A percentile compares a stretch with the other conserved stretches of the same genome.
phyloP scores from a whole-genome alignment of 2,329 filamentous ascomycete genomes.

The Stagonosporopsis rhizophila region DNA sequence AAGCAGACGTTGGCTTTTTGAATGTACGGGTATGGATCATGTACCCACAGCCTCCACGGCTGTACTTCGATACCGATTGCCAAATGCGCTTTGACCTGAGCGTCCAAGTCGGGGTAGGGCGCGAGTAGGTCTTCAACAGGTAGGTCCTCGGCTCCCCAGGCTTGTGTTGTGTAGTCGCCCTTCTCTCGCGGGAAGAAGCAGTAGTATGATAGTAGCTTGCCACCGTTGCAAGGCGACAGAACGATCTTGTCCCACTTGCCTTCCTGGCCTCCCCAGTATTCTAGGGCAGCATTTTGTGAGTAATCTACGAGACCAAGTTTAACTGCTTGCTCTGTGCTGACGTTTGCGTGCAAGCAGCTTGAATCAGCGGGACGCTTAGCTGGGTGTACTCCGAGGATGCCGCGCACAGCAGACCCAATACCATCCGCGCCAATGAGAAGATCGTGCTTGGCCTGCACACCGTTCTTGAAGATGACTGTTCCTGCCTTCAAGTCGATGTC shows the following conservation, averaged over 20 bases:
- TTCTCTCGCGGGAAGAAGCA: slow-evolving; percentile 70
- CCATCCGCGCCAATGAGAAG: slow-evolving; percentile 70
- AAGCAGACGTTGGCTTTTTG: slow-evolving; percentile 62
- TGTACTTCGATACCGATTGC: slow-evolving; percentile 67
- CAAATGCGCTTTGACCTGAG: slow-evolving; percentile 64
- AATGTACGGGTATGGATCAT: slow-evolving; percentile 67
- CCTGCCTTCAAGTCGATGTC: slow-evolving; percentile 61
- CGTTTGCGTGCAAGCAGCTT: slow-evolving; percentile 70
- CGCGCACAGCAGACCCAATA: slow-evolving; percentile 70
- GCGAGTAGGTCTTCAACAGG: slow-evolving; percentile 66
- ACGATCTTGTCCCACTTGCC: slow-evolving; percentile 73
- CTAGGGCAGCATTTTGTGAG: slow-evolving; percentile 65
- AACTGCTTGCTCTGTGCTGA: slow-evolving; percentile 66
- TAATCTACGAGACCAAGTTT: slow-evolving; percentile 69
- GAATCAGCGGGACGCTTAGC: slow-evolving; percentile 66
- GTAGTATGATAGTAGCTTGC: slow-evolving; percentile 71
- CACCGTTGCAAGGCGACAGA: slow-evolving; percentile 71
- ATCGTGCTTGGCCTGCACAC: slow-evolving; percentile 60
- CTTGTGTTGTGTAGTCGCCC: slow-evolving; percentile 67
- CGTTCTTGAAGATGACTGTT: slow-evolving; percentile 54
- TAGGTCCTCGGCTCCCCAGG: slow-evolving; percentile 62
- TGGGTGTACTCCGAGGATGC: slow-evolving; percentile 67
- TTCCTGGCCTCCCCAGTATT: slow-evolving; percentile 75
- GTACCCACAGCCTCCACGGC: slow-evolving; percentile 71
- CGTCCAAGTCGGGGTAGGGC: slow-evolving; percentile 67